phyloP scores from a whole-genome alignment of 2,329 filamentous ascomycete genomes.

The Stachybotrys chlorohalonatus region DNA sequence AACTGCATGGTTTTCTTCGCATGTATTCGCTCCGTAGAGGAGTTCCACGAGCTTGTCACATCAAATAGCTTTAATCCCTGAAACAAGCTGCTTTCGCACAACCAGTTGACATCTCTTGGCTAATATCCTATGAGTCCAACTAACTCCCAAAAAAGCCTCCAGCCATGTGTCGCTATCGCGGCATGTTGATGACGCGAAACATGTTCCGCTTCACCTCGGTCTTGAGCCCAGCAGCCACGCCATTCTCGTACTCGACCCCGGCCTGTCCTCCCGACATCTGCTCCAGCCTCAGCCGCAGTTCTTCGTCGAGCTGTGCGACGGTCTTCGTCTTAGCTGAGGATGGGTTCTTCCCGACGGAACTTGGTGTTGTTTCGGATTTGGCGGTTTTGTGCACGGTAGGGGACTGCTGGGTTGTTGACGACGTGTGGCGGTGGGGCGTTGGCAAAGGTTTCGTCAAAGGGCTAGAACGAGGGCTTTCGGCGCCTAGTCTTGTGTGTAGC shows the following conservation, averaged over 20 bases:
- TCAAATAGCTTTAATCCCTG: too few relatives aligned
- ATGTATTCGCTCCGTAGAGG: too few relatives aligned
- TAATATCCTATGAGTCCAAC: too few relatives aligned
- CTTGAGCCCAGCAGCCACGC: constrained; percentile 64
- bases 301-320: constrained; percentile 54
- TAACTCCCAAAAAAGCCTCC: background rate
- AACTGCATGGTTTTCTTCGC: too few relatives aligned
- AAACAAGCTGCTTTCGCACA: too few relatives aligned
- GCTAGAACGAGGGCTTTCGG: too few relatives aligned
- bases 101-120: too few relatives aligned
- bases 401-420: too few relatives aligned
- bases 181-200: constrained; percentile 54
- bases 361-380: background rate
- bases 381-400: background rate
- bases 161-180: background rate
- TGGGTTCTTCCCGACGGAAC: constrained; percentile 4
- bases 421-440: too few relatives aligned
- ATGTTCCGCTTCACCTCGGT: constrained; percentile 66
- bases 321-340: constrained; percentile 34
- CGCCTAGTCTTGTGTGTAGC: too few relatives aligned
- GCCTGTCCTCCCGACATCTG: constrained; percentile 57
- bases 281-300: constrained; percentile 56
- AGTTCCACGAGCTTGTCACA: too few relatives aligned
- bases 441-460: too few relatives aligned
- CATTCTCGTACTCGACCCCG: constrained; percentile 68